Base-by-base conservation (phyloP, 2,329 filamentous ascomycete genomes). In the Fusarium sambucinum region DNA sequence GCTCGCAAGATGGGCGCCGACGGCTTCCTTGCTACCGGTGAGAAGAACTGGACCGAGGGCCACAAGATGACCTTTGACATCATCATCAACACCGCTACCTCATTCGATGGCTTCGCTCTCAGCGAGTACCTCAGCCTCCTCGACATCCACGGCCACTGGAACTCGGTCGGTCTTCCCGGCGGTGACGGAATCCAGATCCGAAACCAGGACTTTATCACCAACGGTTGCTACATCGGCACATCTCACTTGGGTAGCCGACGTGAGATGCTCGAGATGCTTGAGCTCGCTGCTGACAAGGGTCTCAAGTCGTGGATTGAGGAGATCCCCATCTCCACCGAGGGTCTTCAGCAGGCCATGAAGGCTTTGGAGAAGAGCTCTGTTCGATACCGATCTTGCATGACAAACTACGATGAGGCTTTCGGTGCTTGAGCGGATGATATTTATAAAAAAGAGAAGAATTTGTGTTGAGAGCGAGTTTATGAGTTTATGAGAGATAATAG, bases 131-230 rank as follows among this genome's bases (percentile, higher is more conserved):
- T 96, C 74, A 87, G 86, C 64, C 86, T 94, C 73, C 86, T 96
- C 77, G 93, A 95, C 80, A 89, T 95, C 59, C 92, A 94, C 81
- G 92, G 91, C 60, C 87, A 86, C 76, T 96, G 92, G 88, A 87
- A 95, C 77, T 92, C 87, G 74, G 91, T 95, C 55, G 92, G 92
- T 41, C 84, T 96, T 75, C 92, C 92, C 5, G 92, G 94, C 76
- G 90, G 92, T 65, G 88, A 90, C 44, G 88, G 92, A 13, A 88
- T 92, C 59, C 80, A 84, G 55, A 85, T 96, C 70, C 89, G 87
- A 80, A 90, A 91, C 51, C 91, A 94, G 83, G 88, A 88, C 75
- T 90, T 97, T 74, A 84, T 92, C 62, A 79, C 79, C 69, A 96
- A 95, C 80, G 93, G 93, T 41, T 88, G 87, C 77, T 84, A 91